phyloP scores from a whole-genome alignment of 768 basidiomycete species.

The Kwoniella heveanensis region DNA sequence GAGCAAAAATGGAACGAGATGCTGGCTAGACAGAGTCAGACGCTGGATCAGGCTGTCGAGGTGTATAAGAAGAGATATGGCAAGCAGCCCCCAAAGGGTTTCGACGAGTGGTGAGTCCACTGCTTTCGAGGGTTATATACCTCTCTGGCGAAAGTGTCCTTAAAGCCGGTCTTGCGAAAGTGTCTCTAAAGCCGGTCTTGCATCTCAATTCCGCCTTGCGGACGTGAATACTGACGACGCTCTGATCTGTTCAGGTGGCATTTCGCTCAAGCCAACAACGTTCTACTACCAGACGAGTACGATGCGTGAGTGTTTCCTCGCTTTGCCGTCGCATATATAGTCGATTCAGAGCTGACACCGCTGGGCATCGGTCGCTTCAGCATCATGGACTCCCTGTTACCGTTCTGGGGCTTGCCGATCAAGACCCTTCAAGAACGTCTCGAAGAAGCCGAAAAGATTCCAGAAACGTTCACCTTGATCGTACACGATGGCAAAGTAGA shows the following conservation, averaged over 20 bases:
- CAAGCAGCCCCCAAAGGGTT: constrained; percentile 81
- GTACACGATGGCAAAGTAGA: constrained; percentile 56
- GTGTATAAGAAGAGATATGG: constrained; percentile 81
- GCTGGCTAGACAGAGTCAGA: constrained; percentile 74
- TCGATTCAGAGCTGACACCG: too few species aligned
- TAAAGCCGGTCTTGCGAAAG: too few species aligned
- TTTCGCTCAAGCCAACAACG: constrained; percentile 47
- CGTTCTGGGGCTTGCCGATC: constrained; percentile 54
- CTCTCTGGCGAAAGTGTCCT: too few species aligned
- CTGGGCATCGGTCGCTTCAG: too few species aligned
- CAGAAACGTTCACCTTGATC: constrained; percentile 56
- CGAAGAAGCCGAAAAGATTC: constrained; percentile 50
- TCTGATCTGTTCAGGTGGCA: constrained; percentile 44
- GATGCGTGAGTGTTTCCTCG: constrained; percentile 44
- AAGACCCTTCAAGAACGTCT: constrained; percentile 50
- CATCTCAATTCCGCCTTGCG: too few species aligned
- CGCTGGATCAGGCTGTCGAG: constrained; percentile 72
- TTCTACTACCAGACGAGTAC: constrained; percentile 56
- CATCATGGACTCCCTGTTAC: constrained; percentile 54
- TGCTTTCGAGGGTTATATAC: too few species aligned
- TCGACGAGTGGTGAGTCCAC: constrained; percentile 74
- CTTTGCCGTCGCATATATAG: too few species aligned
- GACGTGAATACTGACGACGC: too few species aligned
- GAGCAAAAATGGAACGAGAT: constrained; percentile 70
- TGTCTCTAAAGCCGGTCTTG: background rate